phyloP scores from a whole-genome alignment of 2,329 filamentous ascomycete genomes.

The Madurella fahalii region DNA sequence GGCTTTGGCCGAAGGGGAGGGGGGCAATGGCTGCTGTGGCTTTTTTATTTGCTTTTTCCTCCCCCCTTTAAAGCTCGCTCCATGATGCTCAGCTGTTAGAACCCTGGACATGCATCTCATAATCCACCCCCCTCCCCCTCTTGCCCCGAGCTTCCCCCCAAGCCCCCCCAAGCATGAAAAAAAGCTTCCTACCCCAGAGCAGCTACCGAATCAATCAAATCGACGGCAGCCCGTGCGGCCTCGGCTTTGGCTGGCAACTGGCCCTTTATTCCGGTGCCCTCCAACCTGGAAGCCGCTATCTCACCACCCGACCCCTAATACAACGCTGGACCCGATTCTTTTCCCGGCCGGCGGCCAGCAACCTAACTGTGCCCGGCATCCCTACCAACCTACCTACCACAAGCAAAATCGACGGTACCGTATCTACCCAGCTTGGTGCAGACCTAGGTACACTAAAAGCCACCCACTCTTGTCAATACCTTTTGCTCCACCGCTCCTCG shows the following conservation, averaged over 20 bases:
- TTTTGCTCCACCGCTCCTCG: slow-evolving; percentile 21
- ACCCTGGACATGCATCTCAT: slow-evolving; percentile 3
- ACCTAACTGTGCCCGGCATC: slow-evolving; percentile 9
- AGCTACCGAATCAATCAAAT: slow-evolving; percentile 8
- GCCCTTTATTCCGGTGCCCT: slow-evolving; percentile 1
- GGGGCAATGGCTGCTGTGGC: neutral
- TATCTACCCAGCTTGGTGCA: slow-evolving; percentile 5
- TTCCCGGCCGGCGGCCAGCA: slow-evolving; percentile 4
- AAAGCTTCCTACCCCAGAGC: neutral
- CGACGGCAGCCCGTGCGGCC: slow-evolving; percentile 4
- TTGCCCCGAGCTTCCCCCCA: slow-evolving; percentile 4
- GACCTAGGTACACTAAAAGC: slow-evolving; percentile 4
- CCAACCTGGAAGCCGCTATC: neutral
- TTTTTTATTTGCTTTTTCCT: neutral
- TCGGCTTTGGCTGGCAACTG: slow-evolving; percentile 3
- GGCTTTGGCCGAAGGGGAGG: neutral
- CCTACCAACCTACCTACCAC: slow-evolving; percentile 2
- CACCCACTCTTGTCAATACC: slow-evolving; percentile 17
- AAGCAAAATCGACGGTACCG: slow-evolving; percentile 1
- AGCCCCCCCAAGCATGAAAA: neutral
- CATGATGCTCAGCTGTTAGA: slow-evolving; percentile 1
- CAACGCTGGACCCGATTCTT: neutral
- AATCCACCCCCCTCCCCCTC: neutral
- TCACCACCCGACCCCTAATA: neutral
- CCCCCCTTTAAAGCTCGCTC: slow-evolving; percentile 1